Evolutionary conservation across 2,329 filamentous ascomycete species (phyloP).

Genomic region (Rhytidhysteron rufulum): DNA sequence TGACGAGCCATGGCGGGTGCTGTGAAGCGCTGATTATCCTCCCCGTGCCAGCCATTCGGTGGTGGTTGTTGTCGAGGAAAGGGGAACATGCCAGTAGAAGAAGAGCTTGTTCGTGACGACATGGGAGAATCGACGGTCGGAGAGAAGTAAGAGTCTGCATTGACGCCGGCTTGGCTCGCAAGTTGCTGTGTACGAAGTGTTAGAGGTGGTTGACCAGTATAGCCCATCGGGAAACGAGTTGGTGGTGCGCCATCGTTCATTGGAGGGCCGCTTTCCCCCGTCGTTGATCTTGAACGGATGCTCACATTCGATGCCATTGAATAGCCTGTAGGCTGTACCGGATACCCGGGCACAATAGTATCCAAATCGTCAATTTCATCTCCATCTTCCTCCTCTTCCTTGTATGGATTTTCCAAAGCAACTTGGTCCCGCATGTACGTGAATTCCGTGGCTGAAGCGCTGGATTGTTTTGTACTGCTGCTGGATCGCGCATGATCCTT

Average conservation of each 20-base stretch:
- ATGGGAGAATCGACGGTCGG: conserved; percentile 76
- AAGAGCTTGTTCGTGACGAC: conserved; percentile 69
- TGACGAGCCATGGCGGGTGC: conserved; percentile 81
- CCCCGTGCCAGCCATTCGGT: conserved; percentile 63
- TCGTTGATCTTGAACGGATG: conserved; percentile 71
- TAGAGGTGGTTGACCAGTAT: conserved; percentile 51
- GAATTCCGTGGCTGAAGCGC: conserved; percentile 67
- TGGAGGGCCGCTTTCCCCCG: conserved; percentile 62
- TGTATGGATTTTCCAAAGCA: conserved; percentile 78
- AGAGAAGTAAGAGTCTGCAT: conserved; percentile 93
- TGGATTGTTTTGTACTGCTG: conserved; percentile 45
- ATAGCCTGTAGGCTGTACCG: conserved; percentile 44
- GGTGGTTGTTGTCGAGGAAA: conserved; percentile 74
- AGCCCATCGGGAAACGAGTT: conserved; percentile 66
- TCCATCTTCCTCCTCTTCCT: conserved; percentile 53
- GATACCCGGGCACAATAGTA: conserved; percentile 31
- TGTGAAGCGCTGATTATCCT: conserved; percentile 77
- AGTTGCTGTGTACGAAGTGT: conserved; percentile 65
- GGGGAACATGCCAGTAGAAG: conserved; percentile 69
- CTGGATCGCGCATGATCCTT: conserved; percentile 50
- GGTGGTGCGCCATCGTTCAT: conserved; percentile 56
- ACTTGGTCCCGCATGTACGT: conserved; percentile 70
- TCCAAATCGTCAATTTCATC: conserved; percentile 50
- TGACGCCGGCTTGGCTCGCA: conserved; percentile 51
- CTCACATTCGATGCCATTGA: conserved; percentile 65